Percentiles rank a stretch among this genome's conserved stretches.
Conservation (phyloP, 2,329 filamentous ascomycete species). For the Pochonia chlamydosporia region DNA sequence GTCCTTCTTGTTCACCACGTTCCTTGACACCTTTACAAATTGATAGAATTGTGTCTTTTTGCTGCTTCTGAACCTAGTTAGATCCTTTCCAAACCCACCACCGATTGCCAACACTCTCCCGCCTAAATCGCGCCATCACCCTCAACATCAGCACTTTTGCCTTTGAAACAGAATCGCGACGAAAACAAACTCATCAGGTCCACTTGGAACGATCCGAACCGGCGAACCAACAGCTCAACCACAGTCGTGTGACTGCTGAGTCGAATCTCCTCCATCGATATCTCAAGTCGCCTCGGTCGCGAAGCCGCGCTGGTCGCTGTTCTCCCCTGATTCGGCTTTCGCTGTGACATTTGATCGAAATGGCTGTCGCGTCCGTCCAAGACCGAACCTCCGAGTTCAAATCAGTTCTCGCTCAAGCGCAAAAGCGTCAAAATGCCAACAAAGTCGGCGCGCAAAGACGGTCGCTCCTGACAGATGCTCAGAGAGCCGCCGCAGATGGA, state of each 20-base stretch:
- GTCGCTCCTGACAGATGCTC: slow-evolving; percentile 68
- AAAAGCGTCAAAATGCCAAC: slow-evolving; percentile 68
- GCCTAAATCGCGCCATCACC: too few species aligned
- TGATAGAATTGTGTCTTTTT: slow-evolving; percentile 1
- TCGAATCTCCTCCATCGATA: not conserved
- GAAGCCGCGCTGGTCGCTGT: slow-evolving; percentile 30
- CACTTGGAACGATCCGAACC: not conserved
- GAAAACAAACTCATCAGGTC: not conserved
- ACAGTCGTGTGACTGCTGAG: not conserved
- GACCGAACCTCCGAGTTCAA: slow-evolving; percentile 95
- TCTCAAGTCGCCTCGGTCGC: not conserved
- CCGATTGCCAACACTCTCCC: too few species aligned
- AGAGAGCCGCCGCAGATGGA: slow-evolving; percentile 59
- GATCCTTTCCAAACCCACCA: too few species aligned
- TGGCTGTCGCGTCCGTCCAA: slow-evolving; percentile 76
- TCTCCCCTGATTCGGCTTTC: not conserved
- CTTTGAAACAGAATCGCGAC: not conserved
- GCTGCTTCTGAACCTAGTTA: not conserved
- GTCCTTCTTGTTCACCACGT: not conserved
- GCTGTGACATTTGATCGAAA: slow-evolving; percentile 23
- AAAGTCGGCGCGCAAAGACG: slow-evolving; percentile 77
- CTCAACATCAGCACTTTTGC: too few species aligned
- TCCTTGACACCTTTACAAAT: not conserved
- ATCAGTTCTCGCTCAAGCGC: slow-evolving; percentile 80
- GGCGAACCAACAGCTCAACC: not conserved